A percentile compares a stretch with the other conserved stretches of the same genome.
Conservation (phyloP, 2,329 filamentous ascomycete genomes). For the Dothistroma pini region DNA sequence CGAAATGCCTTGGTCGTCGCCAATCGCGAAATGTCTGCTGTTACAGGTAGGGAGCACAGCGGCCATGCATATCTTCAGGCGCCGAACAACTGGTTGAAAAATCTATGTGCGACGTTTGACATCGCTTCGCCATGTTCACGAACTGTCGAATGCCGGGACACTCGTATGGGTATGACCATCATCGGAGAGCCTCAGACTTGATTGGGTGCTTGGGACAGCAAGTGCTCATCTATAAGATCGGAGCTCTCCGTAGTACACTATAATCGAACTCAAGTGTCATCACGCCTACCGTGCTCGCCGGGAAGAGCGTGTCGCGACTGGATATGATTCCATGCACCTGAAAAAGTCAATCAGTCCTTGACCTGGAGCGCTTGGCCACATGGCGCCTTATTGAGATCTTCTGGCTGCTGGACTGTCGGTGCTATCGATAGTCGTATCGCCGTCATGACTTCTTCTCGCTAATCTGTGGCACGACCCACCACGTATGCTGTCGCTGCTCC, state of each 20-base stretch:
- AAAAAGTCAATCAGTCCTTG: background rate
- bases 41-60: background rate
- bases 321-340: background rate
- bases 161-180: background rate
- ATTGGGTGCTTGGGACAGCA: background rate
- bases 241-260: background rate
- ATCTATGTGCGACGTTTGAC: background rate
- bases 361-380: background rate
- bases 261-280: background rate
- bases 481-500: constrained; percentile 42
- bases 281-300: background rate
- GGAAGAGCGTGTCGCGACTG: background rate
- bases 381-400: background rate
- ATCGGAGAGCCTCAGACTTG: background rate
- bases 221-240: background rate
- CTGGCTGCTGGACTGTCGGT: background rate
- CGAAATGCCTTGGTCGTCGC: background rate
- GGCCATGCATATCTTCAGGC: background rate
- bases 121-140: background rate
- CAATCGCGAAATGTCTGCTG: background rate
- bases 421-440: background rate
- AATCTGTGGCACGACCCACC: constrained; percentile 48
- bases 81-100: background rate
- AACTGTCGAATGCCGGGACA: background rate
- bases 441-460: constrained; percentile 19